Evolutionary conservation across 345 rosid species (phyloP), one percentile per base, ranked within the genome.

Genomic region (Salix brachista): DNA sequence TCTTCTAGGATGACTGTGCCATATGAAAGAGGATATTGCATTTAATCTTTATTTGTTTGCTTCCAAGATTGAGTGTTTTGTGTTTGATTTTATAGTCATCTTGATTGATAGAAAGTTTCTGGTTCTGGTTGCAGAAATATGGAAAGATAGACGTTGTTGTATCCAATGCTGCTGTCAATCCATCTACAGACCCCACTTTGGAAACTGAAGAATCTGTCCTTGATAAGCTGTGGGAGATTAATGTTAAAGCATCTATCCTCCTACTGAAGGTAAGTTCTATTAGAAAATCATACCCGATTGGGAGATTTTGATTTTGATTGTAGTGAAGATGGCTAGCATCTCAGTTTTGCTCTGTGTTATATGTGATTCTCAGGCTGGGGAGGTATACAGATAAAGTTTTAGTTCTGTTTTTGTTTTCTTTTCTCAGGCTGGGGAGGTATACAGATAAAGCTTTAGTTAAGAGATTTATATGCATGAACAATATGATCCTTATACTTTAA

Each of bases 141-240:
- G 92, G 97, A 9, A 93, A 85, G 75, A 89, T 93, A 65, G 94
- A 94, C 76, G 94, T 91, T 10, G 71, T 91, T 30, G 91, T 94
- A 41, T 91, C 91, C 17, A 94, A 93, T 79, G 97, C 97, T 0
- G 98, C 95, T 77, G 88, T 89, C n/a, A 90, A 90, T 84, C 98
- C 97, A 50, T 85, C 95, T 41, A 71, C 85, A 3, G 89, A 85
- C 32, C 42, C 85, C 52, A 88, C 91, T 75, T 79, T 94, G 86
- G 80, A 90, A 21, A 90, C 85, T 65, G 69, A 85, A 83, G 98
- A 85, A 75, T 83, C 88, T 21, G 85, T 89, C 36, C 97, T 93
- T 6, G 97, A 91, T 84, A 94, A 94, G 84, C 81, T 94, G 16
- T 91, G 98, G 98, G 94, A 94, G 52, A 89, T 94, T 67, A 91